Evolutionary conservation across 2,329 filamentous ascomycete genomes (phyloP), one percentile per base, ranked within the genome.

Genomic region (Hypoxylon sp.): DNA sequence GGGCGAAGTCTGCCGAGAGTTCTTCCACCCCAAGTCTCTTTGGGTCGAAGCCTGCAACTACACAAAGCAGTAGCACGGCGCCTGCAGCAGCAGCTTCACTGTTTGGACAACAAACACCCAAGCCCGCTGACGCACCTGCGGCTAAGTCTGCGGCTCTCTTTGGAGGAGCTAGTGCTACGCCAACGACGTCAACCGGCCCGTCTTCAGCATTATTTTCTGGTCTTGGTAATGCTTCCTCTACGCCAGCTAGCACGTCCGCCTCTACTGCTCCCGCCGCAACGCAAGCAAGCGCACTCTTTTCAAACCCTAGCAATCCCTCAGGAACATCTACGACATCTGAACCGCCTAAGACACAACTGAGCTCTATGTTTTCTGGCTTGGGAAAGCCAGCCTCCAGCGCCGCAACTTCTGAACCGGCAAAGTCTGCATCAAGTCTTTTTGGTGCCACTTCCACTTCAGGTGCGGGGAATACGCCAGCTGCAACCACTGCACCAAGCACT

Each of bases 371-470:
- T 48, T 60, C 73, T 47, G 50, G 48, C 44, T 2, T 67, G 26
- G 68, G 64, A 17, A 71, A 67, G 51, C 70, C 74, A 8, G 61
- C 72, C 26, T 50, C 74, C 4, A 64, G 63, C 37, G 62, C 74
- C 6, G 69, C 77, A 42, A 62, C 77, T 37, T 57, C 80, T 11
- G 74, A 78, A 8, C 57, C 76, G 6, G 58, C 77, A 42, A 78
- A 78, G 47, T 54, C 79, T 17, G 56, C 76, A 33, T 62, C 71
- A 50, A 70, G 55, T 58, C 64, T 79, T 14, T 77, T 81, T 26
- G 76, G 72, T 14, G 58, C 69, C 8, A 35, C 75, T 33, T 55
- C 74, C 44, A 68, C 78, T 3, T 64, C 76, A 2, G 65, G 74
- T 33, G 52, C 75, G 22, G 70, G 62, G 11, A 22, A 47, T 52